Conservation (phyloP, 306 rosid genomes). For the Vigna unguiculata region DNA sequence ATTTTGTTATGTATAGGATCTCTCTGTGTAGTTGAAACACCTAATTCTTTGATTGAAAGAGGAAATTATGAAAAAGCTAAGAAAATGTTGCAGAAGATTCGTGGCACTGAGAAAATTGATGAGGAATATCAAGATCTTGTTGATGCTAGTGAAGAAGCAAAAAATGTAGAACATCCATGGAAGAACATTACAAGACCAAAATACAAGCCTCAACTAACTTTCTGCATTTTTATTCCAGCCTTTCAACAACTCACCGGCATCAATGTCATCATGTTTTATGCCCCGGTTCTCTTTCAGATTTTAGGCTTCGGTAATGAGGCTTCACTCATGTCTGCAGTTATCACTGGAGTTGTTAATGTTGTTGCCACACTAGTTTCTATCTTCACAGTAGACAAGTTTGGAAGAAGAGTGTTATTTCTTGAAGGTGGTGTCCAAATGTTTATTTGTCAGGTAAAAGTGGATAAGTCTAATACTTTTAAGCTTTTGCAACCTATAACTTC, state of each 20-base stretch:
- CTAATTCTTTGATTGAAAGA: constrained; percentile 50
- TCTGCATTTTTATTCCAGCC: background rate
- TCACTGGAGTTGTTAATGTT: background rate
- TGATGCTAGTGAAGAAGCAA: constrained; percentile 45
- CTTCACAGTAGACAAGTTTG: background rate
- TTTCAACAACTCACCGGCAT: constrained; percentile 21
- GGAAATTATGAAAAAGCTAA: constrained; percentile 33
- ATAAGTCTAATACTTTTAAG: background rate
- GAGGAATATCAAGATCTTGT: constrained; percentile 44
- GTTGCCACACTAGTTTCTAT: constrained; percentile 10
- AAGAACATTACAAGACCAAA: constrained; percentile 25
- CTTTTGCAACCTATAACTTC: background rate
- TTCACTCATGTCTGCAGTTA: constrained; percentile 11
- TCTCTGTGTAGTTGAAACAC: constrained; percentile 35
- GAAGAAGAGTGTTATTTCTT: background rate
- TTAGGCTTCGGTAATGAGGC: background rate
- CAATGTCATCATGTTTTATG: constrained; percentile 18
- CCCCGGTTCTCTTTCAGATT: background rate
- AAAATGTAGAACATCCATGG: constrained; percentile 35
- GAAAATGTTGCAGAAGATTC: constrained; percentile 36
- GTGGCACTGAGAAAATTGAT: constrained; percentile 35
- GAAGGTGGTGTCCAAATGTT: background rate
- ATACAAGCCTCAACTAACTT: constrained; percentile 42
- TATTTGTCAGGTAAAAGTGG: background rate
- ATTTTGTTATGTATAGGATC: constrained; percentile 13